These are phyloP conservation scores for Cytospora piceicola DNA, from an alignment of 2,329 filamentous ascomycete genomes.

Conservation along the genomic window DNA sequence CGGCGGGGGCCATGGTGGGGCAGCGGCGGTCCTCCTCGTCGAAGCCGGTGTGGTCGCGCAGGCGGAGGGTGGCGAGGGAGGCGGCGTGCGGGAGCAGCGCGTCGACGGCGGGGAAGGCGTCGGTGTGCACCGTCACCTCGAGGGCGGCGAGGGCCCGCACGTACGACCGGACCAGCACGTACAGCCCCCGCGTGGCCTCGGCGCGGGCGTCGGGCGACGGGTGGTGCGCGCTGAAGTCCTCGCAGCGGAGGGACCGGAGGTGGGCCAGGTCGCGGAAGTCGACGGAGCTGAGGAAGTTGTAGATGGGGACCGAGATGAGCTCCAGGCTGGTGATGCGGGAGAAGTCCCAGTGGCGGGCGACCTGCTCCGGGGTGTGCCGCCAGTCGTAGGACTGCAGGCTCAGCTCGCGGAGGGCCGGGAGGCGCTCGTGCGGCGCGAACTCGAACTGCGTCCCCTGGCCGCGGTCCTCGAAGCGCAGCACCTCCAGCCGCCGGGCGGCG, in stretches of 20 bases:
- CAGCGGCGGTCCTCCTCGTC: conserved; percentile 46
- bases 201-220: conserved; percentile 39
- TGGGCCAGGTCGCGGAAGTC: conserved; percentile 41
- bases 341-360: conserved; percentile 51
- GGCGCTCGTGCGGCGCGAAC: conserved; percentile 45
- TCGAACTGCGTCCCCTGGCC: conserved; percentile 51
- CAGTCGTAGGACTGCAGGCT: conserved; percentile 54
- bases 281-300: conserved; percentile 50
- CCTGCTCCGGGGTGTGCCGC: conserved; percentile 46
- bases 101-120: conserved; percentile 45
- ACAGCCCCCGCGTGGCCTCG: conserved; percentile 47
- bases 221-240: conserved; percentile 51
- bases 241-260: conserved; percentile 45
- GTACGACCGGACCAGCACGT: conserved; percentile 44
- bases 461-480: conserved; percentile 48
- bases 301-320: conserved; percentile 49
- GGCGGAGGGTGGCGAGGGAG: conserved; percentile 44
- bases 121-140: conserved; percentile 47
- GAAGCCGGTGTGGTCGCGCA: conserved; percentile 53
- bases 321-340: conserved; percentile 46
- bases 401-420: conserved; percentile 49
- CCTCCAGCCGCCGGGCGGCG: conserved; percentile 41
- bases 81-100: conserved; percentile 44
- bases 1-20: conserved; percentile 45
- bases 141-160: conserved; percentile 45